Percentiles rank a stretch among this genome's conserved stretches.
Evolutionary conservation across 257 asterid genomes (phyloP).

Genomic region (Anisodus tanguticus): DNA sequence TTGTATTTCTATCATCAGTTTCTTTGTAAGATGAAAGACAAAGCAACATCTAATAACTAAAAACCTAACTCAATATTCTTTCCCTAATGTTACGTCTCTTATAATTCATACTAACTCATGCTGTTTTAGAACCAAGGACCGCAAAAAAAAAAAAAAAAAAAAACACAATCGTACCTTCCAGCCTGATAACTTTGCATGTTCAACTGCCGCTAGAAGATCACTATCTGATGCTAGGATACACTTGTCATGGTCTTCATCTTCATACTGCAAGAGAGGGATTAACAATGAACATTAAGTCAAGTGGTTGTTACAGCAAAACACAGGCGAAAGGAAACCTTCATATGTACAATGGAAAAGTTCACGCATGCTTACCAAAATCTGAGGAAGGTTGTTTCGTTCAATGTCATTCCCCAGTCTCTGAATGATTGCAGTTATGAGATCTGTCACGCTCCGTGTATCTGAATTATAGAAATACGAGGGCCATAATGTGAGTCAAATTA

Average conservation of each 20-base stretch:
- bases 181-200: conserved; percentile 84
- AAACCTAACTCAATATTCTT: not conserved
- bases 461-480: conserved; percentile 31
- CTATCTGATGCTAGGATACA: conserved; percentile 85
- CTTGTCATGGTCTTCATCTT: conserved; percentile 91
- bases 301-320: not conserved
- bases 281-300: conserved; percentile 1
- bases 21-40: not conserved
- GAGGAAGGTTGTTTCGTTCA: conserved; percentile 86
- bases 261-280: conserved; percentile 58
- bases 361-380: conserved; percentile 64
- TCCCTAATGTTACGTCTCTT: not conserved
- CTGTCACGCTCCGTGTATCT: conserved; percentile 72
- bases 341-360: not conserved
- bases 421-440: conserved; percentile 79
- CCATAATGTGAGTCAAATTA: conserved; percentile 3
- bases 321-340: not conserved
- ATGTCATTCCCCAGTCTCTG: conserved; percentile 91
- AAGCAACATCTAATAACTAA: not conserved
- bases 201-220: conserved; percentile 89
- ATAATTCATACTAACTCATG: not conserved
- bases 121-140: not conserved
- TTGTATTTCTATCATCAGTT: not conserved
- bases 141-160: too few species aligned
- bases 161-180: conserved; percentile 95